A percentile compares a stretch with the other conserved stretches of the same genome.
These are phyloP conservation scores for Elaeis guineensis DNA, from an alignment of 176 grass and related monocot genomes.

Conservation along the genomic window DNA sequence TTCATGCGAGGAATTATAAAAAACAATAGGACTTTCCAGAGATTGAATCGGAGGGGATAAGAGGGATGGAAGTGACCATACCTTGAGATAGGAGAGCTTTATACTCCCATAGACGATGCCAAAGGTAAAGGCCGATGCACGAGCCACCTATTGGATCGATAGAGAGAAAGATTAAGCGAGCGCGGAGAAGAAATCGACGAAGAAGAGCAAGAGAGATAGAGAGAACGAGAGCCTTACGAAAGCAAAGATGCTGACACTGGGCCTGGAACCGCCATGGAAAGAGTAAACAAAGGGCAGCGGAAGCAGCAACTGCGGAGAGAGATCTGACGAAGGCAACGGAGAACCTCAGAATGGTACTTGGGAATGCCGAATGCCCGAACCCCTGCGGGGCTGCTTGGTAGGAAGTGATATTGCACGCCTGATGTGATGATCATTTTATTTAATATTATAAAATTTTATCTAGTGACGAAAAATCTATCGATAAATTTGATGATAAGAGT, in stretches of 20 bases:
- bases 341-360: too few species aligned
- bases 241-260: conserved; percentile 79
- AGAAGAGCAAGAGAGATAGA: neutral
- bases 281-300: neutral
- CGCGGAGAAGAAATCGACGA: neutral
- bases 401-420: too few species aligned
- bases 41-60: too few species aligned
- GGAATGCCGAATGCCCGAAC: too few species aligned
- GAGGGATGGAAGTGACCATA: neutral
- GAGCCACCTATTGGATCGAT: conserved; percentile 47
- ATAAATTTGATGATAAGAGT: too few species aligned
- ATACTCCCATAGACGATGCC: conserved; percentile 73
- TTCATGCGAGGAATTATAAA: too few species aligned
- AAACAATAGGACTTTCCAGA: too few species aligned
- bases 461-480: too few species aligned
- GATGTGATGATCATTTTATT: too few species aligned
- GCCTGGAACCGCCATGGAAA: conserved; percentile 51
- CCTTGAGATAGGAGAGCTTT: conserved; percentile 86
- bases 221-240: conserved; percentile 28
- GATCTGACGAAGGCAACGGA: too few species aligned
- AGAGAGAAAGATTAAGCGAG: neutral
- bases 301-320: conserved; percentile 1
- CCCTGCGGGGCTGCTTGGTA: too few species aligned
- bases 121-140: conserved; percentile 53
- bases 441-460: too few species aligned